Percentiles rank a stretch among this genome's conserved stretches.
These are phyloP conservation scores for Aureobasidium pullulans DNA, from an alignment of 2,329 filamentous ascomycete genomes.

Conservation along the genomic window DNA sequence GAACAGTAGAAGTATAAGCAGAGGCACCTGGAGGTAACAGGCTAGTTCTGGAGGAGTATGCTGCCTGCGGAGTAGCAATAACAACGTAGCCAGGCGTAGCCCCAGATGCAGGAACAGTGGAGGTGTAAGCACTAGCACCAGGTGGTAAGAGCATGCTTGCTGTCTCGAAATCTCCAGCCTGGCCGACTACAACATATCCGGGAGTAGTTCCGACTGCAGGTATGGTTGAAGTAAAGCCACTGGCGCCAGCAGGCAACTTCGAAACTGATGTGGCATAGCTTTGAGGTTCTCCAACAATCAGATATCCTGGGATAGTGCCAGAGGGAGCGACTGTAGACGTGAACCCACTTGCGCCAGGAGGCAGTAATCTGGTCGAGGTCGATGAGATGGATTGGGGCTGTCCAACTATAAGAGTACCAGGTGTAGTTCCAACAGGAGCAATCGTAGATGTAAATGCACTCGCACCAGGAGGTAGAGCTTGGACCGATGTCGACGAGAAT, in stretches of 20 bases:
- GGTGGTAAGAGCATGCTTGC: background rate
- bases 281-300: background rate
- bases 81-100: background rate
- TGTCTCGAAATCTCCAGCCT: background rate
- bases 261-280: background rate
- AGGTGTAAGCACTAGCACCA: background rate
- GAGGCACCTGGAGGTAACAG: background rate
- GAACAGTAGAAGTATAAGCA: background rate
- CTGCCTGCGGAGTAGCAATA: background rate
- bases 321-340: background rate
- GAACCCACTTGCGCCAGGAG: background rate
- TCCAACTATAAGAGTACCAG: background rate
- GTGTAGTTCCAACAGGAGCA: background rate
- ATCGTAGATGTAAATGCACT: background rate
- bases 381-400: background rate
- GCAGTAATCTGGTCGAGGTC: background rate
- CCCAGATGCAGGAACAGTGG: background rate
- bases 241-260: background rate
- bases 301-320: background rate
- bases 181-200: background rate
- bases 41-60: background rate
- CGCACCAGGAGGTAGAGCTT: background rate
- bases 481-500: background rate
- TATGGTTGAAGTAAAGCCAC: background rate
- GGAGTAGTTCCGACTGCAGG: background rate